These are phyloP conservation scores for Aspergillus amoenus DNA, from an alignment of 2,329 filamentous ascomycete species.

Conservation along the genomic window DNA sequence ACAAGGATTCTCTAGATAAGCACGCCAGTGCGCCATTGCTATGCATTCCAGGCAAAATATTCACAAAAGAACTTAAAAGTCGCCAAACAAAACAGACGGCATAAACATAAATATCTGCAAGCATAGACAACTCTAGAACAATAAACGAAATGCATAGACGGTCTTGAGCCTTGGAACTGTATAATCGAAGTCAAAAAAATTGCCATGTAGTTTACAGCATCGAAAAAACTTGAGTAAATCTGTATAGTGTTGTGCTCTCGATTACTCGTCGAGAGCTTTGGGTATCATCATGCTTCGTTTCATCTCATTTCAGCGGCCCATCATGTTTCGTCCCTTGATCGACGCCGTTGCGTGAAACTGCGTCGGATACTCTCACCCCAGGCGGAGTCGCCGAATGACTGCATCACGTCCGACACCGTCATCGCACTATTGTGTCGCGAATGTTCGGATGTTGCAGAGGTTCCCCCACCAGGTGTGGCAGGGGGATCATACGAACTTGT, in stretches of 20 bases:
- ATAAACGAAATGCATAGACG: not conserved
- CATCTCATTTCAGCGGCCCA: constrained; percentile 16
- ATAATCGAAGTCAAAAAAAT: constrained; percentile 29
- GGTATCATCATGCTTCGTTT: constrained; percentile 15
- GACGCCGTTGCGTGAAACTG: constrained; percentile 71
- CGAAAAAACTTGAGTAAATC: constrained; percentile 11
- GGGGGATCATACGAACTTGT: constrained; percentile 31
- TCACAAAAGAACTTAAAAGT: not conserved
- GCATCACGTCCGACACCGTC: constrained; percentile 73
- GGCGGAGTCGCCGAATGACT: constrained; percentile 82
- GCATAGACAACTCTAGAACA: not conserved
- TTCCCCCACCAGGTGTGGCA: constrained; percentile 17
- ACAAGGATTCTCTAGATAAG: not conserved
- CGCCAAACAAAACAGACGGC: not conserved
- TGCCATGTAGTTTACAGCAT: constrained; percentile 30
- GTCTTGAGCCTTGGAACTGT: not conserved
- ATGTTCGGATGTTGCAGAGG: constrained; percentile 37
- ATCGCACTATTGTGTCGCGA: constrained; percentile 66
- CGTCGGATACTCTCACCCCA: constrained; percentile 92
- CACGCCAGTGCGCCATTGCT: constrained; percentile 16
- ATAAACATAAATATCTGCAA: not conserved
- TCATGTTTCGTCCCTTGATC: constrained; percentile 17
- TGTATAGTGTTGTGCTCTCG: constrained; percentile 5
- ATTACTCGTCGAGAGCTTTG: constrained; percentile 2
- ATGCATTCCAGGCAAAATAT: constrained; percentile 15